Evolutionary conservation across 2,329 filamentous ascomycete species (phyloP).

Genomic region (Diaporthe citrichinensis): DNA sequence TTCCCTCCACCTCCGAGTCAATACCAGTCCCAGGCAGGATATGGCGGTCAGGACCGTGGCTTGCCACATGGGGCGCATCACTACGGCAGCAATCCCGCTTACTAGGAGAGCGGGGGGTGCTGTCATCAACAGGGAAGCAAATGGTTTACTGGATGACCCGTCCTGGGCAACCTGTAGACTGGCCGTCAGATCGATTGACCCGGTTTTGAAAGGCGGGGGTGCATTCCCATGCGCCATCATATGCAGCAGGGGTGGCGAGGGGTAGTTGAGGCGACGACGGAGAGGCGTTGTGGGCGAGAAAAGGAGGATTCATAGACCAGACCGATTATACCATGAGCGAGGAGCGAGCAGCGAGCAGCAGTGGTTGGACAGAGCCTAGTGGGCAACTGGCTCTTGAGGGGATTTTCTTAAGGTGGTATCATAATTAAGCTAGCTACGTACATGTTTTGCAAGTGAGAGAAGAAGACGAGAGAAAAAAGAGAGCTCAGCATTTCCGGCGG

Average conservation of each 20-base stretch:
- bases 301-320: constrained; percentile 11
- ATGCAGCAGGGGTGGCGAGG: neutral
- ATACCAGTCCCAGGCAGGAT: constrained; percentile 42
- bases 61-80: constrained; percentile 31
- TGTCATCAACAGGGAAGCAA: neutral
- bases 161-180: neutral
- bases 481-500: constrained; percentile 18
- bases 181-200: neutral
- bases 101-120: neutral
- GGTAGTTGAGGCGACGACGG: neutral
- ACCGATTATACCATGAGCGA: constrained; percentile 26
- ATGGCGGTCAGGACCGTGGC: constrained; percentile 35
- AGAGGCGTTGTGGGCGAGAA: neutral
- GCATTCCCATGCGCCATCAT: neutral
- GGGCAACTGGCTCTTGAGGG: neutral
- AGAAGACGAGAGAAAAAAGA: constrained; percentile 5
- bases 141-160: neutral
- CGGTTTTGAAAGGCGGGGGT: neutral
- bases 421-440: constrained; percentile 34
- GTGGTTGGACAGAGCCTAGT: constrained; percentile 3
- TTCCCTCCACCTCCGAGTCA: constrained; percentile 48
- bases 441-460: constrained; percentile 15
- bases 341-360: neutral
- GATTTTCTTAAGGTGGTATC: constrained; percentile 25
- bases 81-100: constrained; percentile 39